Percentiles rank a stretch among this genome's conserved stretches.
These are phyloP conservation scores for Pyricularia sp. DNA, from an alignment of 2,329 filamentous ascomycete species.

Conservation along the genomic window DNA sequence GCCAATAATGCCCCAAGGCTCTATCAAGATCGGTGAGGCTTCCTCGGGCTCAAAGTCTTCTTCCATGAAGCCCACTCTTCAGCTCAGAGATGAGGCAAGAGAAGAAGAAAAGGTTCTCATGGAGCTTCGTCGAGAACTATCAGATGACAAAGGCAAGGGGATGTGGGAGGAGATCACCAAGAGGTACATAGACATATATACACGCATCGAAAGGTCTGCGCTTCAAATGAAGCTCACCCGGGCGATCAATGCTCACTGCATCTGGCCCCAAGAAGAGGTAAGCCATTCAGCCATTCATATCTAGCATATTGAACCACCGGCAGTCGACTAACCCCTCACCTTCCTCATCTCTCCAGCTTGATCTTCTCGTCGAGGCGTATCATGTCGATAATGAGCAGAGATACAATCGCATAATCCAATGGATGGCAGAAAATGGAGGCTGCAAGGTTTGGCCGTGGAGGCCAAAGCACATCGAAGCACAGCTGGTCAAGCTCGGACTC, in stretches of 20 bases:
- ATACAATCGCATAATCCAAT: constrained; percentile 30
- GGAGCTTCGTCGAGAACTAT: constrained; percentile 34
- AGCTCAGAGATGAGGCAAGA: constrained; percentile 33
- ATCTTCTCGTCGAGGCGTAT: constrained; percentile 30
- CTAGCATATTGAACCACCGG: neutral
- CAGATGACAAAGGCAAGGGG: constrained; percentile 40
- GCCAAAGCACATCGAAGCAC: constrained; percentile 37
- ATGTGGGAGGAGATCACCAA: constrained; percentile 47
- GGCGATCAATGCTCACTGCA: constrained; percentile 35
- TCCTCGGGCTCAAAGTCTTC: neutral
- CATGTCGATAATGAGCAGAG: constrained; percentile 30
- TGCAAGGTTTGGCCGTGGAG: constrained; percentile 41
- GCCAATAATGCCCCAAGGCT: neutral
- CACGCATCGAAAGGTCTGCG: constrained; percentile 32
- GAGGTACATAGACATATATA: constrained; percentile 28
- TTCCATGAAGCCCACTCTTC: constrained; percentile 10
- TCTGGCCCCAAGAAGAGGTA: constrained; percentile 42
- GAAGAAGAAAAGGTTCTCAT: constrained; percentile 40
- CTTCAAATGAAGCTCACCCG: constrained; percentile 49
- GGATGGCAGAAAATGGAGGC: constrained; percentile 40
- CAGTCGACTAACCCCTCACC: neutral
- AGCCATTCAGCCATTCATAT: constrained; percentile 17
- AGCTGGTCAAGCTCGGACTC: constrained; percentile 37
- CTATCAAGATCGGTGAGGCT: neutral
- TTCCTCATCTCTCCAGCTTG: constrained; percentile 20